phyloP scores from a whole-genome alignment of 768 basidiomycete genomes.

The Termitomyces sp. region DNA sequence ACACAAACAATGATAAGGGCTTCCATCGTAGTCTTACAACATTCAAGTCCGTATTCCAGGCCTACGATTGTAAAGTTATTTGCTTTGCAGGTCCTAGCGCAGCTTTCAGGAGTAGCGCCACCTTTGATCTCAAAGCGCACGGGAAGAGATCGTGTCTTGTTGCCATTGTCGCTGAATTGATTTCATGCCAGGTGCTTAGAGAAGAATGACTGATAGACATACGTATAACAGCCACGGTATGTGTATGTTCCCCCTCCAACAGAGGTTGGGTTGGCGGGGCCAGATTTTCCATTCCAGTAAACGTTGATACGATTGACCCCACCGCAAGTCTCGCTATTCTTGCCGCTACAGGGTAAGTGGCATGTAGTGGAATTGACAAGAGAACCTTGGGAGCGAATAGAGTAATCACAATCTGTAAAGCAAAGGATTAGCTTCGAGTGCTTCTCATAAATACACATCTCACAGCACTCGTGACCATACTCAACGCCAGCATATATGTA shows the following conservation, averaged over 20 bases:
- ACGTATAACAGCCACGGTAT: conserved; percentile 13
- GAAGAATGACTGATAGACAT: not conserved
- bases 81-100: conserved; percentile 5
- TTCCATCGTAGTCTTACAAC: not conserved
- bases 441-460: not conserved
- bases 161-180: not conserved
- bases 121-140: conserved; percentile 1
- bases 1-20: not conserved
- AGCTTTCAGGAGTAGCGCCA: conserved; percentile 7
- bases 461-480: conserved; percentile 6
- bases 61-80: conserved; percentile 8
- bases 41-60: conserved; percentile 8
- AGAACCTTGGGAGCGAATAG: not conserved
- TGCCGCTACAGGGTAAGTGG: conserved; percentile 1
- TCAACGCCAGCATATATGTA: conserved; percentile 7
- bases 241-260: conserved; percentile 3
- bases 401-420: conserved; percentile 6
- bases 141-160: conserved; percentile 2
- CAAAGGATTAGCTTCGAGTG: not conserved
- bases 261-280: not conserved
- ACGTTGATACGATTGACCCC: conserved; percentile 5
- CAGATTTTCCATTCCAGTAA: conserved; percentile 4
- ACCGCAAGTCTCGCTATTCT: conserved; percentile 1
- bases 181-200: not conserved
- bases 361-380: not conserved